Base-by-base conservation (phyloP, 306 rosid genomes). In the Lotus japonicus region DNA sequence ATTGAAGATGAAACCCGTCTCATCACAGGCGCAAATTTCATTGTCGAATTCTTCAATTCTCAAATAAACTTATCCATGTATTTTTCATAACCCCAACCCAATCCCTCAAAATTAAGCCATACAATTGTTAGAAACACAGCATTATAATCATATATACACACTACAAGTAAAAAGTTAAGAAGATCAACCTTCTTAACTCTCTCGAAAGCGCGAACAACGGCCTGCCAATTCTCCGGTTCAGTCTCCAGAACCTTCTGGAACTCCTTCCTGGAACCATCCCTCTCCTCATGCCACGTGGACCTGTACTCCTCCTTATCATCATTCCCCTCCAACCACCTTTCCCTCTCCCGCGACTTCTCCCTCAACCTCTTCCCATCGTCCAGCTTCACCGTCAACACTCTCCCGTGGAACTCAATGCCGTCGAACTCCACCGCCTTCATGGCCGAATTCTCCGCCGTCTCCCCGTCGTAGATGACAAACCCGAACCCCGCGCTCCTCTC, bases 191-290 rank as follows among this genome's bases (percentile, higher is more conserved):
- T 94, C 72, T 81, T 84, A 64, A 94, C 72, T 65, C 71, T 80
- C 77, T 90, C 86, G 13, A 94, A 94, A 38, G 91, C 74, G 9
- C 52, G 58, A 17, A 94, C 96, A 57, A 90, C 96, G 0, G 91
- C 95, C 81, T 88, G 94, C 98, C 98, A 94, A 69, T 94, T 88
- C 85, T 88, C 96, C 0, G 97, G 98, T 68, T 82, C 90, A 1
- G 98, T 80, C 62, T 94, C 97, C 50, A 88, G 55, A 55, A 94
- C 79, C 84, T 76, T 79, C 70, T 79, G 76, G 42, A 94, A 79
- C 51, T 77, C 81, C 57, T 69, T 86, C 45, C 97, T 69, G 0
- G 90, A 76, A 49, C 76, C 61, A 4, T 94, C 96, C 78, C 98
- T 80, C 75, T 94, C 88, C 56, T 90, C 84, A 14, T 90, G 98